A percentile compares a stretch with the other conserved stretches of the same genome.
phyloP scores from a whole-genome alignment of 768 basidiomycete species.

The Tubosaeta sp. region DNA sequence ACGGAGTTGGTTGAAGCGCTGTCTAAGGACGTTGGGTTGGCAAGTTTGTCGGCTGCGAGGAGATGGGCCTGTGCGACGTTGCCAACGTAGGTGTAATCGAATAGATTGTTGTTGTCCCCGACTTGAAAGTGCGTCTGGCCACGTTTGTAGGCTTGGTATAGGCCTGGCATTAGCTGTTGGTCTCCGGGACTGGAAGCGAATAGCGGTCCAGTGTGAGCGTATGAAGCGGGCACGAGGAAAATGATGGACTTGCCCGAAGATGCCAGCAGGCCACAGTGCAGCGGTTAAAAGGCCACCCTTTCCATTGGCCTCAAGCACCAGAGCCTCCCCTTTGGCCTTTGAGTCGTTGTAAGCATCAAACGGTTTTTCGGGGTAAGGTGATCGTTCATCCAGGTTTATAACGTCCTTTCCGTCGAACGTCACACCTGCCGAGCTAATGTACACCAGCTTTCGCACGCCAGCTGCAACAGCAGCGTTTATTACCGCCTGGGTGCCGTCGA shows the following conservation, averaged over 20 bases:
- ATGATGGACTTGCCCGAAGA: constrained; percentile 72
- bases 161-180: constrained; percentile 76
- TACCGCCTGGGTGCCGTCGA: constrained; percentile 82
- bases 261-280: constrained; percentile 87
- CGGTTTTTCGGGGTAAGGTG: constrained; percentile 64
- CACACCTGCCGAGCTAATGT: constrained; percentile 92
- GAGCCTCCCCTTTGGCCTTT: constrained; percentile 82
- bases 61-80: constrained; percentile 94
- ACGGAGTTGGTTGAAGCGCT: constrained; percentile 10
- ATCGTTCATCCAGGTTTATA: constrained; percentile 84
- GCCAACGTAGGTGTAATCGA: constrained; percentile 95
- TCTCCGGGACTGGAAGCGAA: constrained; percentile 71
- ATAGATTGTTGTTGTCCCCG: constrained; percentile 88
- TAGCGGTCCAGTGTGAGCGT: background rate
- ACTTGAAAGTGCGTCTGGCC: constrained; percentile 91
- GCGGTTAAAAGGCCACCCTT: constrained; percentile 82
- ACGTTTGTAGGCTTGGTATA: constrained; percentile 72
- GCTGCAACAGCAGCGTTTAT: constrained; percentile 74
- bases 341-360: constrained; percentile 94
- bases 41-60: constrained; percentile 86
- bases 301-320: constrained; percentile 84
- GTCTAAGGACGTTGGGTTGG: constrained; percentile 39
- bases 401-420: constrained; percentile 81
- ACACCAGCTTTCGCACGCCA: constrained; percentile 83
- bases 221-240: background rate